A percentile compares a stretch with the other conserved stretches of the same genome.
phyloP scores from a whole-genome alignment of 768 basidiomycete genomes.

The Calocybe cyanea region DNA sequence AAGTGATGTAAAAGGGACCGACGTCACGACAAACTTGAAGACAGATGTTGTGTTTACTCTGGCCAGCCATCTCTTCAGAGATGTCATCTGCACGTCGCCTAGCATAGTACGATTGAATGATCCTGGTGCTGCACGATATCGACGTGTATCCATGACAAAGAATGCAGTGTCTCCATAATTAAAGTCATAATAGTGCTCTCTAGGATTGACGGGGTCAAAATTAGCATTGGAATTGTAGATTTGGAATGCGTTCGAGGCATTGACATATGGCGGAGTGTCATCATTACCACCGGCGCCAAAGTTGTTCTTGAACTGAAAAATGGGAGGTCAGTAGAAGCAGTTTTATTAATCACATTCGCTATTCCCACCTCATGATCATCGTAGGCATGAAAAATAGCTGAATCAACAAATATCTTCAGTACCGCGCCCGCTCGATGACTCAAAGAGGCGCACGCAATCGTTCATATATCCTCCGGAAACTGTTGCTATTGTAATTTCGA shows the following conservation, averaged over 20 bases:
- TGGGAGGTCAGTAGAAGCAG: not conserved
- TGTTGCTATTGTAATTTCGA: constrained; percentile 59
- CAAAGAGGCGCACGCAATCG: constrained; percentile 50
- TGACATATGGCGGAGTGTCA: constrained; percentile 49
- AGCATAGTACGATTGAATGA: constrained; percentile 54
- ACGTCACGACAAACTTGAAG: constrained; percentile 75
- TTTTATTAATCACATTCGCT: no score
- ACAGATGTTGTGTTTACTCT: constrained; percentile 67
- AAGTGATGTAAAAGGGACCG: constrained; percentile 71
- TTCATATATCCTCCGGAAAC: constrained; percentile 67
- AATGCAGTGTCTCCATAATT: constrained; percentile 66
- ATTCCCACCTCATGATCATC: constrained; percentile 67
- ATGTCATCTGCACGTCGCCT: constrained; percentile 58
- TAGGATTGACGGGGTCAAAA: constrained; percentile 45
- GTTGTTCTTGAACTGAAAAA: constrained; percentile 58
- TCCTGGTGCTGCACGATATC: constrained; percentile 14
- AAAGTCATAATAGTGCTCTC: constrained; percentile 56
- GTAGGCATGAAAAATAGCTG: constrained; percentile 66
- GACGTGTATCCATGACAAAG: constrained; percentile 74
- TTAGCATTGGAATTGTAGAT: constrained; percentile 64
- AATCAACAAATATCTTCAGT: constrained; percentile 34
- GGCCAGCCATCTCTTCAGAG: constrained; percentile 60
- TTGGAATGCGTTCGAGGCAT: constrained; percentile 55
- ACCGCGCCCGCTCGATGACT: not conserved
- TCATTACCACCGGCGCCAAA: constrained; percentile 56